Conservation (phyloP, 805 yeast species). For the Pichia heedii region DNA sequence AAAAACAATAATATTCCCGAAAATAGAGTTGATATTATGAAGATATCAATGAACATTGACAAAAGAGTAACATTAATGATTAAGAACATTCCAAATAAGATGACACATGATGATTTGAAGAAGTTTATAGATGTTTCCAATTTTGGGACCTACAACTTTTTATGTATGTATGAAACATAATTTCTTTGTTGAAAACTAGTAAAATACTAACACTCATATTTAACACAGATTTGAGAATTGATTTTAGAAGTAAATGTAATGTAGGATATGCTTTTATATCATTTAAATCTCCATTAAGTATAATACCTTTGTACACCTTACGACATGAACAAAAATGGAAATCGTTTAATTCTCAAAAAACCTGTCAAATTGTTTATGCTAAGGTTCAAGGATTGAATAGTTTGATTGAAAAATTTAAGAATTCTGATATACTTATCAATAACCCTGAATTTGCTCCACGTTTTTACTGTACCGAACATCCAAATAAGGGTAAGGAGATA, state of each 20-base stretch:
- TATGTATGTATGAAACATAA: conserved; percentile 25
- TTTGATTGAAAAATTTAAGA: conserved; percentile 39
- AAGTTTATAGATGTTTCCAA: conserved; percentile 38
- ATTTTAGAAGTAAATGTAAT: conserved; percentile 43
- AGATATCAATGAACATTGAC: conserved; percentile 35
- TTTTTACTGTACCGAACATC: conserved; percentile 37
- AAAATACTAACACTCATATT: conserved; percentile 5
- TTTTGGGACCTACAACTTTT: conserved; percentile 28
- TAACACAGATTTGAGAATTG: conserved; percentile 36
- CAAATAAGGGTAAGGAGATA: conserved; percentile 32
- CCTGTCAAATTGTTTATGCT: conserved; percentile 44
- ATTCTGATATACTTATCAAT: conserved; percentile 39
- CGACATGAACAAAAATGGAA: conserved; percentile 42
- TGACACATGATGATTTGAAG: conserved; percentile 37
- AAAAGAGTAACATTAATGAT: conserved; percentile 43
- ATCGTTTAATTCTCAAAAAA: conserved; percentile 38
- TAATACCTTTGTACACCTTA: conserved; percentile 35
- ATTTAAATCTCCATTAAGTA: conserved; percentile 35
- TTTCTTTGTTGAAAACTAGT: background rate
- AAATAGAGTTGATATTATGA: conserved; percentile 31
- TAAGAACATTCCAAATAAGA: conserved; percentile 45
- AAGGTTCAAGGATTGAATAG: conserved; percentile 40
- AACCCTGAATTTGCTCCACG: conserved; percentile 40
- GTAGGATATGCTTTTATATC: conserved; percentile 50
- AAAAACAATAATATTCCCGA: conserved; percentile 8